Conservation (phyloP, 345 rosid genomes). For the Rhodamnia rubescens region DNA sequence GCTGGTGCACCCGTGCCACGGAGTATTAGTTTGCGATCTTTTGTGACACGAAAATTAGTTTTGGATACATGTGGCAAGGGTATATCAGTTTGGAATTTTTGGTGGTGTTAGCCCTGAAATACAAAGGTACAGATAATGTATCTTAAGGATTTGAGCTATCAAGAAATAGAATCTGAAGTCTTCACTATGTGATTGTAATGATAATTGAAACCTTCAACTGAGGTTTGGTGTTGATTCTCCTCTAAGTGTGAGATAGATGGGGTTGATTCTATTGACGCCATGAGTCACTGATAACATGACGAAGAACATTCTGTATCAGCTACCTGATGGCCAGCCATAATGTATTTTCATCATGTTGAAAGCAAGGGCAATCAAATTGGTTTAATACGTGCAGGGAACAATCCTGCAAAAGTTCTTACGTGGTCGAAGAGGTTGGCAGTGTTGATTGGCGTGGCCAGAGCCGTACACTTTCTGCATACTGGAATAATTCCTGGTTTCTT, state of each 20-base stretch:
- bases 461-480: constrained; percentile 85
- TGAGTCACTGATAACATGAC: background rate
- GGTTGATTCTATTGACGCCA: background rate
- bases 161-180: no score
- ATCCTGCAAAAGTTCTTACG: constrained; percentile 55
- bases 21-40: background rate
- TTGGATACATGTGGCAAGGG: background rate
- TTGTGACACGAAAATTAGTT: background rate
- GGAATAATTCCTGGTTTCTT: constrained; percentile 75
- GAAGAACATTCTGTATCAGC: background rate
- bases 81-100: background rate
- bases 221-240: background rate
- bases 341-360: background rate
- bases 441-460: constrained; percentile 83
- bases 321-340: background rate
- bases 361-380: background rate
- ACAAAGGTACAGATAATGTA: no score
- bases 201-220: no score
- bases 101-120: no score
- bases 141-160: no score
- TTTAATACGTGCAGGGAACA: constrained; percentile 32
- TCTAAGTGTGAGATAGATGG: background rate
- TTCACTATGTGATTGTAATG: no score
- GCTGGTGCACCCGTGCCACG: no score
- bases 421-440: constrained; percentile 79